Evolutionary conservation across 257 asterid species (phyloP), one percentile per base, ranked within the genome.

Genomic region (Scutellaria baicalensis): DNA sequence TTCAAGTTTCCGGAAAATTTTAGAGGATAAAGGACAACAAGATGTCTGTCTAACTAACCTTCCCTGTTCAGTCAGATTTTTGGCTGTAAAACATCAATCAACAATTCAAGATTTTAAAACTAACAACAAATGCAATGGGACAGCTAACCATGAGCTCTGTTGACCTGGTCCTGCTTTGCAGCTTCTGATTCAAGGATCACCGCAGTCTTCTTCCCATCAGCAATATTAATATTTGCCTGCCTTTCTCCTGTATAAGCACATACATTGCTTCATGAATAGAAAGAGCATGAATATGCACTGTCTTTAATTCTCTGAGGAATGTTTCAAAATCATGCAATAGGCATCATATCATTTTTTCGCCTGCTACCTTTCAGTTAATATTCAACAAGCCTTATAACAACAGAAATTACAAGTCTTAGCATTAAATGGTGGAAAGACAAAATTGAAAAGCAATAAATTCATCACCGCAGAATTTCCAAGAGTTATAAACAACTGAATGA

Each of bases 141-240:
- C 9, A 38, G 65, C 65, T 40, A 58, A 86, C 98, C 98, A 81
- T 38, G 86, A 31, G 98, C 96, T 79, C 96, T 79, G 80, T 91
- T 91, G 67, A 91, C 90, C 79, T 89, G 97, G 75, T 91, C 96
- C 84, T 70, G 70, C 75, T 81, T 91, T 42, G 96, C 89, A 80
- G 95, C 96, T 82, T 91, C 97, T 71, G 97, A 91, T 66, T 81
- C 93, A 77, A 91, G 97, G 76, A 91, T 91, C 20, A 68, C 79
- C 6, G 76, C 55, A 58, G 40, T 84, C 84, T 87, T 91, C 79
- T 50, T 87, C 27, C 96, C 97, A 33, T 91, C 96, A 0, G 97
- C 96, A 31, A 86, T 86, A 73, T 91, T 91, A 64, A 91, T 86
- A 63, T 88, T 71, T 72, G 96, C 82, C 83, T 92, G 97, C 87